Conservation (phyloP, 768 basidiomycete genomes). For the Podaxis sp. region DNA sequence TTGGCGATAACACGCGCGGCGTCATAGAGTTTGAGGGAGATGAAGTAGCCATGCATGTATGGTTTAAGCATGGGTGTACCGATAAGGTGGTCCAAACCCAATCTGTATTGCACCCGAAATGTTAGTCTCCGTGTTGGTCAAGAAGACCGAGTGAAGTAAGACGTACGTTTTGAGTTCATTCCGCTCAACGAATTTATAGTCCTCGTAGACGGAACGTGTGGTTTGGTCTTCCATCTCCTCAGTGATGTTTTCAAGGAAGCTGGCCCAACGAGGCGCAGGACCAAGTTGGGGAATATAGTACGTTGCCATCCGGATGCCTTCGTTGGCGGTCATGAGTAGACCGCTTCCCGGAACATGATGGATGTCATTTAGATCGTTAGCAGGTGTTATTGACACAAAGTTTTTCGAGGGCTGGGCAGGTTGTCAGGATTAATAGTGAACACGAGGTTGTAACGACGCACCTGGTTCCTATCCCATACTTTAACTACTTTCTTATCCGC, state of each 20-base stretch:
- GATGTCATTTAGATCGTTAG: constrained; percentile 83
- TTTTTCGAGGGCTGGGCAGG: constrained; percentile 68
- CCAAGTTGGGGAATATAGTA: constrained; percentile 97
- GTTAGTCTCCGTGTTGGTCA: neutral
- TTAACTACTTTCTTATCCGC: constrained; percentile 97
- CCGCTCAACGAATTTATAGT: constrained; percentile 95
- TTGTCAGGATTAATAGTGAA: constrained; percentile 8
- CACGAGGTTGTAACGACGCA: constrained; percentile 31
- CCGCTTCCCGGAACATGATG: constrained; percentile 90
- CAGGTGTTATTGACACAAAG: constrained; percentile 89
- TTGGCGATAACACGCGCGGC: constrained; percentile 94
- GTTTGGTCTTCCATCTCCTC: constrained; percentile 96
- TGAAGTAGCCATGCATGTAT: constrained; percentile 99
- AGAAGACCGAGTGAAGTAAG: neutral
- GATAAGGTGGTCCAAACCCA: constrained; percentile 92
- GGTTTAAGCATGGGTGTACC: constrained; percentile 96
- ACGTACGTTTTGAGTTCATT: constrained; percentile 80
- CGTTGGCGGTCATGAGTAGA: constrained; percentile 87
- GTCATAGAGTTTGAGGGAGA: constrained; percentile 93
- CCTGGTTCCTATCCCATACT: constrained; percentile 87
- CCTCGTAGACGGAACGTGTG: constrained; percentile 79
- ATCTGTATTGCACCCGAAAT: constrained; percentile 36
- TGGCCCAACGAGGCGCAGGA: constrained; percentile 94
- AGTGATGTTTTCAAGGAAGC: constrained; percentile 97
- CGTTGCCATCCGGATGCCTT: constrained; percentile 92